phyloP scores from a whole-genome alignment of 176 grass and related monocot species.

The Triticum dicoccoides region DNA sequence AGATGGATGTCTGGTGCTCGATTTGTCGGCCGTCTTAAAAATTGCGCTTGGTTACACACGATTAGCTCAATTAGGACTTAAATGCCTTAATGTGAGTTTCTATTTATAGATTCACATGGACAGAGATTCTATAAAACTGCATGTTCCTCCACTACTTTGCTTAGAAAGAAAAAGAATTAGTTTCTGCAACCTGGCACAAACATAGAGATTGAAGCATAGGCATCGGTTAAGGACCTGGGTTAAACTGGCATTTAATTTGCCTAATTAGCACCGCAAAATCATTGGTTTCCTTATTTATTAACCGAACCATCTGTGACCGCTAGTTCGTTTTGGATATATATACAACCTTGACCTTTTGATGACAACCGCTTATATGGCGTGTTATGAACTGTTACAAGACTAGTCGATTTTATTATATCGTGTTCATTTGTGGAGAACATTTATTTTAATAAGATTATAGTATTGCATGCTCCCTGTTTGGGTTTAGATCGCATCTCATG shows the following conservation, averaged over 20 bases:
- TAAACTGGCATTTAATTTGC: background rate
- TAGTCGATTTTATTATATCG: background rate
- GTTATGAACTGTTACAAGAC: background rate
- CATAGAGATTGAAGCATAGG: background rate
- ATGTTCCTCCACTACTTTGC: background rate
- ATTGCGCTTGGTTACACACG: background rate
- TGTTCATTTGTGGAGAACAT: background rate
- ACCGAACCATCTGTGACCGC: too few species aligned
- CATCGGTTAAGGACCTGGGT: background rate
- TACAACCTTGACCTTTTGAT: background rate
- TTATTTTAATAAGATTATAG: background rate
- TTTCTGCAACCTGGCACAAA: background rate
- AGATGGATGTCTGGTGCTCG: background rate
- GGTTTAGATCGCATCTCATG: conserved; percentile 2
- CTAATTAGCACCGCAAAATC: background rate
- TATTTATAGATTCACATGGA: background rate
- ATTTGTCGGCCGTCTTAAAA: background rate
- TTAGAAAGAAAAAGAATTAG: background rate
- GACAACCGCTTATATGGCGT: background rate
- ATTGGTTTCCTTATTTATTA: too few species aligned
- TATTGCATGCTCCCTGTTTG: background rate
- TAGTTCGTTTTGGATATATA: background rate
- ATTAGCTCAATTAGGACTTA: background rate
- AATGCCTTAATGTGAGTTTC: background rate
- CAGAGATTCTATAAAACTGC: background rate